Conservation (phyloP, 305 asterid genomes). For the Rubia balearica region DNA sequence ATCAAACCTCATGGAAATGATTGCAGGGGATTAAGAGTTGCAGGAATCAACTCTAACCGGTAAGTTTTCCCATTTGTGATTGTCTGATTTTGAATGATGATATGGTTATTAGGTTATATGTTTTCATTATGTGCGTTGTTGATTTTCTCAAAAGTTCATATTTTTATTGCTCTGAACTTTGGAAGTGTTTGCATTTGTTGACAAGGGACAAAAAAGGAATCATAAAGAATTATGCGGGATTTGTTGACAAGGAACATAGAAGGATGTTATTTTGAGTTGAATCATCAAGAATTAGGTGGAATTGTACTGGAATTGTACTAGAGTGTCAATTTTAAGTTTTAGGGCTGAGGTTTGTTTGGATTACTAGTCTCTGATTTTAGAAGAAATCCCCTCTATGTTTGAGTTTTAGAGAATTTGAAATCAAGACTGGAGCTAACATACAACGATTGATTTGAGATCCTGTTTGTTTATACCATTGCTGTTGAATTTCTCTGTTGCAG, state of each 20-base stretch:
- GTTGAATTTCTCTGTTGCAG: slow-evolving; percentile 20
- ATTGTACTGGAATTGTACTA: too few species aligned
- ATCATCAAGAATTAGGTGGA: background rate
- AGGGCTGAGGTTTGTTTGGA: background rate
- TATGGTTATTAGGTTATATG: too few species aligned
- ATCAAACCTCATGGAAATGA: slow-evolving; percentile 1
- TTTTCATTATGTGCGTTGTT: too few species aligned
- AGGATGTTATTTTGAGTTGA: too few species aligned
- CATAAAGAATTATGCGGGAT: too few species aligned
- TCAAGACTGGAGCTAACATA: background rate
- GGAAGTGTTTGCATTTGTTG: background rate
- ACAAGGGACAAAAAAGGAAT: too few species aligned
- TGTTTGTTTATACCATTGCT: background rate
- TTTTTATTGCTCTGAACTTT: background rate
- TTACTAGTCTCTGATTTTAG: background rate
- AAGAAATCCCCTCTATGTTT: background rate
- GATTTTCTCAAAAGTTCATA: background rate
- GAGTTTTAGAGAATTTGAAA: background rate
- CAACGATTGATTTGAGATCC: too few species aligned
- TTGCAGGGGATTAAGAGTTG: slow-evolving; percentile 4
- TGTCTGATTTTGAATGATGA: background rate
- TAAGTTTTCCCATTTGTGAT: background rate
- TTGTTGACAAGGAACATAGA: background rate
- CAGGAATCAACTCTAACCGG: slow-evolving; percentile 10
- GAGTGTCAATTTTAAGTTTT: background rate